Percentiles rank a stretch among this genome's conserved stretches.
phyloP scores from a whole-genome alignment of 768 basidiomycete genomes.

The Gymnopilus dilepis region DNA sequence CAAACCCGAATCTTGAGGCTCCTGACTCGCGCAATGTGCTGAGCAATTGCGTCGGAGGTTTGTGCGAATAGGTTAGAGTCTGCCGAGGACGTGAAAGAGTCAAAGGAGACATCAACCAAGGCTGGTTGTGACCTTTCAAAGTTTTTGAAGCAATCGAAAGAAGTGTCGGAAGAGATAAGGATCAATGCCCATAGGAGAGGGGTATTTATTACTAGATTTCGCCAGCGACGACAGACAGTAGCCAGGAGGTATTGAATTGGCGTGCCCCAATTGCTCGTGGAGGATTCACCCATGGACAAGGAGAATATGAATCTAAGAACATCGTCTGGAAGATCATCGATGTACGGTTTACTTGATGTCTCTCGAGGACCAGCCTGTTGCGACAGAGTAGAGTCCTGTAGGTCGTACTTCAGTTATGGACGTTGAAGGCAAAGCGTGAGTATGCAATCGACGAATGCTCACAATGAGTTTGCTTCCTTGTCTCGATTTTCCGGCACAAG shows the following conservation, averaged over 20 bases:
- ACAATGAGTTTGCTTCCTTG: no score
- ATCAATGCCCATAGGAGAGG: constrained; percentile 38
- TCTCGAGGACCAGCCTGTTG: neutral
- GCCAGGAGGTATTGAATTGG: constrained; percentile 23
- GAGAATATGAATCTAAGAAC: constrained; percentile 15
- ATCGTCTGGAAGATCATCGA: constrained; percentile 14
- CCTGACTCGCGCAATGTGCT: constrained; percentile 15
- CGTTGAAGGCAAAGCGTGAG: no score
- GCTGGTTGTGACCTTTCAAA: constrained; percentile 33
- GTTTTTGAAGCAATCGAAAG: constrained; percentile 24
- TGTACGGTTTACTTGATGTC: neutral
- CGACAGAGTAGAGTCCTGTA: neutral
- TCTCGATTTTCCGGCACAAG: no score
- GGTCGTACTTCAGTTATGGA: no score
- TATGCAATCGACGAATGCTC: no score
- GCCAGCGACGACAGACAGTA: constrained; percentile 35
- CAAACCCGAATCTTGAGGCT: constrained; percentile 11
- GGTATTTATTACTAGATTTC: constrained; percentile 27
- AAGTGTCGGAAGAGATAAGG: constrained; percentile 13
- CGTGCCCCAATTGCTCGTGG: neutral
- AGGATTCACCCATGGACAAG: neutral
- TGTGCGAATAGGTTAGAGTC: neutral
- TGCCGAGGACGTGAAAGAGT: constrained; percentile 6
- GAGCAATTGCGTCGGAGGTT: constrained; percentile 11
- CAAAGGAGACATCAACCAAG: constrained; percentile 26